Evolutionary conservation across 179 eudicot genomes (phyloP).

Genomic region (Drosera spatulata): DNA sequence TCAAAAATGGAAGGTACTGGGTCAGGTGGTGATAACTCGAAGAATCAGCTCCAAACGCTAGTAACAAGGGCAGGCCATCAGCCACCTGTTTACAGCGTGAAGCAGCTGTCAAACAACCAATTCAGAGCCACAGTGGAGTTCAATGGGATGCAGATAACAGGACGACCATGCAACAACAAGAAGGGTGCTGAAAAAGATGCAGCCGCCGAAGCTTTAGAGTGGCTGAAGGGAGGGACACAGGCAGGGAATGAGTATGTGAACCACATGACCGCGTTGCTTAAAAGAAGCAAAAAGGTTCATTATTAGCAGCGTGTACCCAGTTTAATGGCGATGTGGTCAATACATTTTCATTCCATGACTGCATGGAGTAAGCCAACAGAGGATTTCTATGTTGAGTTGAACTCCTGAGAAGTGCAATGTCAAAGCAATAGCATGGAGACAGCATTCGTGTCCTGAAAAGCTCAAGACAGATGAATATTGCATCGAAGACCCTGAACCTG

Average conservation of each 20-base stretch:
- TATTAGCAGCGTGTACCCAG: constrained; percentile 3
- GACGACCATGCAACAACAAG: constrained; percentile 51
- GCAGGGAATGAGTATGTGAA: constrained; percentile 36
- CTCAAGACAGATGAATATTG: too few species aligned
- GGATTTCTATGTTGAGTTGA: too few species aligned
- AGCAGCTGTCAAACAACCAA: constrained; percentile 39
- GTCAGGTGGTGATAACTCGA: constrained; percentile 71
- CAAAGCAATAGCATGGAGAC: too few species aligned
- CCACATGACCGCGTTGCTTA: constrained; percentile 53
- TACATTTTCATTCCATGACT: too few species aligned
- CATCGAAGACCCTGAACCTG: too few species aligned
- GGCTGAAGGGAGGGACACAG: constrained; percentile 49
- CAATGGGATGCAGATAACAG: constrained; percentile 53
- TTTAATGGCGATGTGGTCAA: too few species aligned
- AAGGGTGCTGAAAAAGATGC: constrained; percentile 71
- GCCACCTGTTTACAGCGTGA: constrained; percentile 41
- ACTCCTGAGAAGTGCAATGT: too few species aligned
- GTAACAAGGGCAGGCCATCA: constrained; percentile 44
- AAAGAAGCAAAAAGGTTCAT: constrained; percentile 58
- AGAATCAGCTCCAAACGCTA: constrained; percentile 59
- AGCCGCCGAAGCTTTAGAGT: constrained; percentile 57
- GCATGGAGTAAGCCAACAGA: too few species aligned
- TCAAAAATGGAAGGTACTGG: constrained; percentile 41
- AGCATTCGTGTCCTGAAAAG: too few species aligned
- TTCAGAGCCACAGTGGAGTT: constrained; percentile 46